Percentiles rank a stretch among this genome's conserved stretches.
Conservation (phyloP, 495 filamentous ascomycete species). For the Penicillium silybi region DNA sequence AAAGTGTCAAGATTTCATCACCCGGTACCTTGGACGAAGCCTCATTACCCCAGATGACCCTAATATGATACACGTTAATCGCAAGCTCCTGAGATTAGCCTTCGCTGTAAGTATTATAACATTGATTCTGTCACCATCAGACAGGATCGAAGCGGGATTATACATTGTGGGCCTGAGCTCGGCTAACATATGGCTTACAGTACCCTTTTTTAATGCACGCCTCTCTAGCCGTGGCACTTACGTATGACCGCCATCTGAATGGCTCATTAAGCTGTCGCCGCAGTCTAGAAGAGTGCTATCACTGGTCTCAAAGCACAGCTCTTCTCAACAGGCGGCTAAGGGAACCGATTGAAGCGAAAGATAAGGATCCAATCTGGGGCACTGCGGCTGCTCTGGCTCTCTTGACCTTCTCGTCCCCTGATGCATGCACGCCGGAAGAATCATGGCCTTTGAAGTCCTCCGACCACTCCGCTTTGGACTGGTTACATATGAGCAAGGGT, state of each 20-base stretch:
- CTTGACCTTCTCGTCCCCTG: slow-evolving; percentile 35
- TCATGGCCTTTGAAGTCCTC: slow-evolving; percentile 42
- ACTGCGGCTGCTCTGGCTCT: slow-evolving; percentile 39
- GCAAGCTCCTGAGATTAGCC: slow-evolving; percentile 31
- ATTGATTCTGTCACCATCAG: background rate
- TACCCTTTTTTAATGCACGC: slow-evolving; percentile 48
- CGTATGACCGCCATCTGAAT: slow-evolving; percentile 44
- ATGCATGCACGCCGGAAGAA: slow-evolving; percentile 35
- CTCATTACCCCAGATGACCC: slow-evolving; percentile 33
- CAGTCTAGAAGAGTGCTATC: slow-evolving; percentile 38
- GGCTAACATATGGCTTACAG: slow-evolving; percentile 27
- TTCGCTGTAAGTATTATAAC: slow-evolving; percentile 29
- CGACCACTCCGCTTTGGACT: slow-evolving; percentile 32
- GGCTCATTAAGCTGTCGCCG: slow-evolving; percentile 14
- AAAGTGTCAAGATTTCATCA: slow-evolving; percentile 38
- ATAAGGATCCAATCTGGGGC: slow-evolving; percentile 44
- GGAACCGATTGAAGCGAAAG: slow-evolving; percentile 30
- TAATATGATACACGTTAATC: slow-evolving; percentile 35
- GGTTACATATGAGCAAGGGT: slow-evolving; percentile 39
- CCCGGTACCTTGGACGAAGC: slow-evolving; percentile 34
- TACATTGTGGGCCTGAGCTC: background rate
- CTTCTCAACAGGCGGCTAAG: slow-evolving; percentile 35
- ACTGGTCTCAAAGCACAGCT: slow-evolving; percentile 37
- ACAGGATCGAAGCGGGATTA: background rate
- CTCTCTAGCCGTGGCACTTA: slow-evolving; percentile 37